Evolutionary conservation across 208 protist genomes (phyloP).

Genomic region (Novymonas esmeraldas): DNA sequence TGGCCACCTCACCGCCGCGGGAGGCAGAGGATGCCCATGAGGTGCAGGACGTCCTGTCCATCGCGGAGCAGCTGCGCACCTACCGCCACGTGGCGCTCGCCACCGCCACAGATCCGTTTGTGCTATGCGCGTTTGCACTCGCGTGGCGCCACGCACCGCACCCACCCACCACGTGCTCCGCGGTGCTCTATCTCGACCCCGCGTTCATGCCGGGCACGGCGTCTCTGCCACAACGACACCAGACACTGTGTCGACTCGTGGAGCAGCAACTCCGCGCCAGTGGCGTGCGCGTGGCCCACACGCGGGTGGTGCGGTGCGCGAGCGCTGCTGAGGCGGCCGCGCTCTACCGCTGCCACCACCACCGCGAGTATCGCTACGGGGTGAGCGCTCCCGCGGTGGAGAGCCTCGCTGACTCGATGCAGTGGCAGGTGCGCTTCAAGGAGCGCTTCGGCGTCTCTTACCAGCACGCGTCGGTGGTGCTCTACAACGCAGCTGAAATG

Average conservation of each 20-base stretch:
- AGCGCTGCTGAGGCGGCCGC: slow-evolving; percentile 28
- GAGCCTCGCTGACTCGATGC: slow-evolving; percentile 14
- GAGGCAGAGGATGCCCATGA: neutral
- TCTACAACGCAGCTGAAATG: slow-evolving; percentile 37
- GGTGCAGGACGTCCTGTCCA: neutral
- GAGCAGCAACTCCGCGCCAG: slow-evolving; percentile 24
- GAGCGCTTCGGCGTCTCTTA: slow-evolving; percentile 27
- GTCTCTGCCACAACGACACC: neutral
- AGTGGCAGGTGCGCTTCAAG: slow-evolving; percentile 18
- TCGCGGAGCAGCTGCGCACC: slow-evolving; percentile 10
- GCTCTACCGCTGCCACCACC: slow-evolving; percentile 40
- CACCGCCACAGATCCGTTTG: slow-evolving; percentile 16
- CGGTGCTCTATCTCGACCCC: slow-evolving; percentile 34
- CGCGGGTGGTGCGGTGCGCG: slow-evolving; percentile 20
- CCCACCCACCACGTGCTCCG: slow-evolving; percentile 6
- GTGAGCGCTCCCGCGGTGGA: slow-evolving; percentile 37
- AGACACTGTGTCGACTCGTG: slow-evolving; percentile 14
- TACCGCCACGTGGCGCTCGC: slow-evolving; percentile 18
- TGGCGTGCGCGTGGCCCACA: slow-evolving; percentile 26
- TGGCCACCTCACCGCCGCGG: neutral
- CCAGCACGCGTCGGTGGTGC: slow-evolving; percentile 9
- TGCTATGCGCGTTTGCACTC: slow-evolving; percentile 11
- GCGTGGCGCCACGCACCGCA: neutral
- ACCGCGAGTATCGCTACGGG: slow-evolving; percentile 56
- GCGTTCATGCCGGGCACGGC: neutral